Percentiles rank a stretch among this genome's conserved stretches.
phyloP scores from a whole-genome alignment of 1,284 basidiomycete genomes.

The Xerocomus minutiporus region DNA sequence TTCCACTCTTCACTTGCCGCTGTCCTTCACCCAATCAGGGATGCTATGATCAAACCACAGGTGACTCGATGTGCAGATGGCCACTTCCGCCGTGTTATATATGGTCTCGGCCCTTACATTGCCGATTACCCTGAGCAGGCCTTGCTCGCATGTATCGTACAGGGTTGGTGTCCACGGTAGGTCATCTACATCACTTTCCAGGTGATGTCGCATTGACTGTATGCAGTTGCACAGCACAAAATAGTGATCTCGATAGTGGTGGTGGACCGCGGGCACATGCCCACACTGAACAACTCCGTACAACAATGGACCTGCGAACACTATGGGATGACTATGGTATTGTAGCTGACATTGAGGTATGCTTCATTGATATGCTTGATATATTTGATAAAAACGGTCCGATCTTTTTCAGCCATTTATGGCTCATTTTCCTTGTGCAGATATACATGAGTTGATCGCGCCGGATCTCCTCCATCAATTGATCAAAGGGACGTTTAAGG shows the following conservation, averaged over 20 bases:
- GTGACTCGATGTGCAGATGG: not conserved
- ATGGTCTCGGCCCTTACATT: not conserved
- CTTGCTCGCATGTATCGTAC: not conserved
- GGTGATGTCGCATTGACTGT: no score
- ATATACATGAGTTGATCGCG: not conserved
- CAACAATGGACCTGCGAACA: not conserved
- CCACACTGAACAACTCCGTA: not conserved
- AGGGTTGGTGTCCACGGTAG: not conserved
- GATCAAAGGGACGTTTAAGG: not conserved
- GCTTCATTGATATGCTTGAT: not conserved
- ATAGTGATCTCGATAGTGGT: not conserved
- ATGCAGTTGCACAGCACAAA: not conserved
- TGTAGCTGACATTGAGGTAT: not conserved
- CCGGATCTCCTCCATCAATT: not conserved
- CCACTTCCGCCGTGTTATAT: not conserved
- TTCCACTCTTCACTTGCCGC: conserved; percentile 1
- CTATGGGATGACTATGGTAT: conserved; percentile 1
- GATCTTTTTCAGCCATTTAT: not conserved
- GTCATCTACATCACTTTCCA: not conserved
- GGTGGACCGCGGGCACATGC: not conserved
- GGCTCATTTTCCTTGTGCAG: not conserved
- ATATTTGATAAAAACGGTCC: not conserved
- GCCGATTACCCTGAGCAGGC: conserved; percentile 1
- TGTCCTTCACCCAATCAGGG: not conserved
- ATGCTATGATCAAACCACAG: not conserved